Evolutionary conservation across 2,329 filamentous ascomycete species (phyloP), one percentile per base, ranked within the genome.

Genomic region (Penicillium sp.): DNA sequence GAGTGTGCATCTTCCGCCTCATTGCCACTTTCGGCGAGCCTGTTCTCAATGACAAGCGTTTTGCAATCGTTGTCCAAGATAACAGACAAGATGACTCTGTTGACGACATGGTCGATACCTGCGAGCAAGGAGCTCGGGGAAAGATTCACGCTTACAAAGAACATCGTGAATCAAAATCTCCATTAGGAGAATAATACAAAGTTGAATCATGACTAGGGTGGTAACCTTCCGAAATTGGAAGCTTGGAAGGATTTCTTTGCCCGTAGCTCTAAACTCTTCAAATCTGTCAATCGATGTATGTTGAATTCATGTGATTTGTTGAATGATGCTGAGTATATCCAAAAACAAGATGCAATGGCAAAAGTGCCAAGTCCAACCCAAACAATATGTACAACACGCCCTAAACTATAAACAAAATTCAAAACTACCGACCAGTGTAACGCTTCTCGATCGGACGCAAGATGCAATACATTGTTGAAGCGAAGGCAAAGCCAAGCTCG

Each of bases 401-500:
- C 38, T 5, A 31, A 18, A 10, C 16, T 9, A 46, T 27, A n/a
- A 18, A 36, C 36, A 27, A 36, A 49, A 44, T 42, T 44, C n/a
- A 47, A 22, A 44, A 48, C 45, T 73, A 79, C 54, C 76, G 65
- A 48, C 73, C 69, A 55, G 77, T 76, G 41, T 67, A 63, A 65
- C 68, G 79, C 60, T 78, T 55, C 69, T 84, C 82, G 34, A 81
- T 60, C 16, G 74, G 70, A 55, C 84, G 75, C 57, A 86, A 61
- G 1, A 75, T 63, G 44, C 78, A 63, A 70, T 87, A 89, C 1
- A 74, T 72, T 1, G 79, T 60, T 6, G 79, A 72, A 1, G 83
- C 69, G 62, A 90, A 87, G 1, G 75, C 78, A 67, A 89, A 89
- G 0, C 79, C 87, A 45, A 89, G 68, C 68, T 89, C 87, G 59